Evolutionary conservation across 306 rosid species (phyloP).

Genomic region (Senna siamea): DNA sequence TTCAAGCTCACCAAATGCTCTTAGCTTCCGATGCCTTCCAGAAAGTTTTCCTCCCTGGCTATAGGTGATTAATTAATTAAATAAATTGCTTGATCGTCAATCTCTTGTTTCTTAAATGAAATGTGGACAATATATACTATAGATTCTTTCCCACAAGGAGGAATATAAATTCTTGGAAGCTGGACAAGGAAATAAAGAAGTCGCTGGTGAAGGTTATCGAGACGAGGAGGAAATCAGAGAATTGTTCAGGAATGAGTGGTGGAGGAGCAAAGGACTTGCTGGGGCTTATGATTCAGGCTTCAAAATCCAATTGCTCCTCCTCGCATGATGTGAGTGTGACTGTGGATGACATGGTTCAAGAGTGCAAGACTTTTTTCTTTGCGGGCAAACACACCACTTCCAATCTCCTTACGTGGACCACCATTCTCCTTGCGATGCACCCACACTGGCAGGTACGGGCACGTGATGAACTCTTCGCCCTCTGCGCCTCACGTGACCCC

Average conservation of each 20-base stretch:
- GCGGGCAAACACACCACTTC: constrained; percentile 98
- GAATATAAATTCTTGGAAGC: constrained; percentile 76
- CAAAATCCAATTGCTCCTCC: constrained; percentile 37
- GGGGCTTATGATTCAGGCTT: constrained; percentile 83
- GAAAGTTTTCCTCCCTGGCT: constrained; percentile 87
- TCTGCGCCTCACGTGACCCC: constrained; percentile 85
- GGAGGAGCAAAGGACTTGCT: constrained; percentile 72
- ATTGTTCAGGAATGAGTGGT: neutral
- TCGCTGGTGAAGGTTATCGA: constrained; percentile 61
- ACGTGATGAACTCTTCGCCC: constrained; percentile 81
- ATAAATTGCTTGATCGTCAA: no score
- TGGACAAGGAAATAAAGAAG: constrained; percentile 70
- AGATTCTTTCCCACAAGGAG: constrained; percentile 76
- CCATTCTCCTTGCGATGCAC: constrained; percentile 91
- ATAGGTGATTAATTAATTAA: constrained; percentile 54
- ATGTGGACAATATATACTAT: no score
- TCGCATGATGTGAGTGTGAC: constrained; percentile 43
- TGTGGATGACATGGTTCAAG: constrained; percentile 84
- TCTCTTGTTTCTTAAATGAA: no score
- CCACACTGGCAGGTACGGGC: constrained; percentile 92
- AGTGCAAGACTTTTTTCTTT: constrained; percentile 96
- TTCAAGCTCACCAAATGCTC: constrained; percentile 80
- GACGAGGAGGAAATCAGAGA: constrained; percentile 34
- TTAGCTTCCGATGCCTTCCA: constrained; percentile 86
- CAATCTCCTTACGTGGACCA: constrained; percentile 95